These are phyloP conservation scores for Trypanosoma theileri DNA, from an alignment of 208 protist genomes.

Conservation along the genomic window DNA sequence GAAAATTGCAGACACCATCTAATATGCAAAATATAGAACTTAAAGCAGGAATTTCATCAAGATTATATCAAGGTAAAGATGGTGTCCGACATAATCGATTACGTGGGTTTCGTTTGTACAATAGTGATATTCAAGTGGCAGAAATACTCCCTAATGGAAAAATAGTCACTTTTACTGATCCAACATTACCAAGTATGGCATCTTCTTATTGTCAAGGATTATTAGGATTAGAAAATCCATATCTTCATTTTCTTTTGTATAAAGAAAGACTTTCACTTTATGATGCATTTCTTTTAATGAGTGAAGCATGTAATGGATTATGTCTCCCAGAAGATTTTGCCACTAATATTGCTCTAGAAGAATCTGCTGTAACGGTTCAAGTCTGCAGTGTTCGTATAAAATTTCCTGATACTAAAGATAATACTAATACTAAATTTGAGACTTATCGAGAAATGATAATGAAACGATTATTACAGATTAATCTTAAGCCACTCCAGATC, in stretches of 20 bases:
- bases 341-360: conserved; percentile 31
- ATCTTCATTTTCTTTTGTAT: conserved; percentile 73
- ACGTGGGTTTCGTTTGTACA: conserved; percentile 26
- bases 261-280: conserved; percentile 42
- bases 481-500: conserved; percentile 20
- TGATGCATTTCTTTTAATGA: conserved; percentile 33
- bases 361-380: conserved; percentile 54
- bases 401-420: conserved; percentile 6
- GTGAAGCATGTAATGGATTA: conserved; percentile 33
- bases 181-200: conserved; percentile 34
- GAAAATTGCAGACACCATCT: background rate
- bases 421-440: background rate
- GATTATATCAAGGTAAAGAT: conserved; percentile 17
- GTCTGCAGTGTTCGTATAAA: conserved; percentile 42
- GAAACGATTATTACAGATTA: conserved; percentile 22
- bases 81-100: conserved; percentile 7
- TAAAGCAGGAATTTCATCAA: conserved; percentile 35
- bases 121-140: conserved; percentile 65
- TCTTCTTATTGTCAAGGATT: background rate
- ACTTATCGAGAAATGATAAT: background rate
- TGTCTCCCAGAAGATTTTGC: conserved; percentile 31
- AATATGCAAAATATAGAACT: conserved; percentile 31
- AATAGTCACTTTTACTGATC: conserved; percentile 62
- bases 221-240: conserved; percentile 5
- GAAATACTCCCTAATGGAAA: conserved; percentile 67